phyloP scores from a whole-genome alignment of 139 green algal genomes.

The Ulvella scutata region DNA sequence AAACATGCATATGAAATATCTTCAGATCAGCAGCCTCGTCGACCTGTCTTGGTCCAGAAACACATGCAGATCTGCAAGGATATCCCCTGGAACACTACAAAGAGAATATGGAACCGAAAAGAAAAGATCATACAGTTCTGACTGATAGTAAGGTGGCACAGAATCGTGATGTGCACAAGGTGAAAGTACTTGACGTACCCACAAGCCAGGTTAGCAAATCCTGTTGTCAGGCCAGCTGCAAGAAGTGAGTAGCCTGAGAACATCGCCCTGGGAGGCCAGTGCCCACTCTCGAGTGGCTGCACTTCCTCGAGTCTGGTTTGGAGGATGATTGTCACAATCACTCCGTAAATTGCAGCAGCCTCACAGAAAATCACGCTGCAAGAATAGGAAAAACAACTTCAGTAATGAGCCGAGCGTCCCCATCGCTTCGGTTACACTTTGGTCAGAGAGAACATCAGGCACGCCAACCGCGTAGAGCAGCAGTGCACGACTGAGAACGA shows the following conservation, averaged over 20 bases:
- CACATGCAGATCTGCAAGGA: neutral
- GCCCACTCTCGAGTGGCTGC: conserved; percentile 11
- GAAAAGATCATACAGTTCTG: no score
- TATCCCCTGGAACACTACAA: neutral
- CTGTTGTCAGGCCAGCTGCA: conserved; percentile 76
- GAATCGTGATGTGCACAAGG: neutral
- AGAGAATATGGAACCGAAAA: neutral
- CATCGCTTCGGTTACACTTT: no score
- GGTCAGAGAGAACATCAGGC: no score
- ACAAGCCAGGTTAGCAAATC: conserved; percentile 93
- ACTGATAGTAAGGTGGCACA: no score
- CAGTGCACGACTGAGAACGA: no score
- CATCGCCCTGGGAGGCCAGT: conserved; percentile 28
- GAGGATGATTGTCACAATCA: conserved; percentile 98
- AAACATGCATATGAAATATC: no score
- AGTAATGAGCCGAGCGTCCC: no score
- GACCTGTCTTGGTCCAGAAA: no score
- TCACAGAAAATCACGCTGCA: conserved; percentile 98
- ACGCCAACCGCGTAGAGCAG: no score
- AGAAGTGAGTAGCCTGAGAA: conserved; percentile 82
- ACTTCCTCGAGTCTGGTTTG: conserved; percentile 84
- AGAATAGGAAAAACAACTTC: no score
- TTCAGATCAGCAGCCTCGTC: no score
- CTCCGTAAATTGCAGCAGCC: conserved; percentile 96
- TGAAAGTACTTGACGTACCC: conserved; percentile 35